Base-by-base conservation (phyloP, 345 rosid species). In the Populus euphratica region DNA sequence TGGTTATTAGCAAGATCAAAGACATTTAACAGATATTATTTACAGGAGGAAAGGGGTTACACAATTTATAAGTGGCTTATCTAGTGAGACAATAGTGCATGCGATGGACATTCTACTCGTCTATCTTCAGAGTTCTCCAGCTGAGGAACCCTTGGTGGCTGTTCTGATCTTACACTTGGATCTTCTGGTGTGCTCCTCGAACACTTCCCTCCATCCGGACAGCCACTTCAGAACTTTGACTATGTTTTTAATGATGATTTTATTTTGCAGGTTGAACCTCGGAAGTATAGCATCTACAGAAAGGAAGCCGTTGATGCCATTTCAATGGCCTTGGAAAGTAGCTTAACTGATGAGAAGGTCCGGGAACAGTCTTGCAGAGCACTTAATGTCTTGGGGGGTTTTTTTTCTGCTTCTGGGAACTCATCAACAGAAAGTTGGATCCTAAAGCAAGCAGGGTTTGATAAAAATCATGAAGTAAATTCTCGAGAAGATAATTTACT, bases 301-400 rank as follows among this genome's bases (percentile, higher is more conserved):
- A 86, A 85, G 73, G 89, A 84, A 78, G 92, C 92, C n/a, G 86
- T 87, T 50, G 84, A 86, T 84, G 87, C 83, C 49, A 83, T 90
- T 69, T 44, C 85, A 78, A 62, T 31, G 79, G 81, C 91, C 52
- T 66, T 90, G 61, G 79, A 85, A 69, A 68, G 21, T 76, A 81
- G 90, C 79, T 59, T 85, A 73, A 76, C 56, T 2, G 79, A 90
- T 66, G 84, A 81, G 39, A 81, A 72, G 39, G 76, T 87, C 68
- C 75, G 69, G 72, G 87, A 86, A 74, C 65, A 69, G 16, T 86
- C 89, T 78, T 89, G 92, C 79, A 77, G 73, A 83, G 88, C 89
- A 47, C 89, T 90, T 29, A 79, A 83, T 65, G 43, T 83, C 50
- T 78, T 90, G 81, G 89, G 87, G 43, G 84, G 90, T 3, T 78